phyloP scores from a whole-genome alignment of 2,329 filamentous ascomycete species.

The Ceratocystis colombiana region DNA sequence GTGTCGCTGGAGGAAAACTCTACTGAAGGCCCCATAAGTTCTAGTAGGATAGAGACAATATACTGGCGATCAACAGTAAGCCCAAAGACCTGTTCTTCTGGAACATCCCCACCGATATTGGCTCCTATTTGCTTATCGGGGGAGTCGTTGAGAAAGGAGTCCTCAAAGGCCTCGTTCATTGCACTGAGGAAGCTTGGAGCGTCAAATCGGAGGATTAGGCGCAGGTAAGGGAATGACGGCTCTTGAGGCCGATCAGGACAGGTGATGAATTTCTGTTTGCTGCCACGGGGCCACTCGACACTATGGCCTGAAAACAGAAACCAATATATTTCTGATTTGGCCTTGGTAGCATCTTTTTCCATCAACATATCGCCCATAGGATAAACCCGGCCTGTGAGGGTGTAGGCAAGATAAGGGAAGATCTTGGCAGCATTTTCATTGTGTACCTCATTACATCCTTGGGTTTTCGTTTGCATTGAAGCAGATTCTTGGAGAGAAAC shows the following conservation, averaged over 20 bases:
- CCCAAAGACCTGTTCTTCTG: slow-evolving; percentile 57
- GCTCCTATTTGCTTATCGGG: slow-evolving; percentile 52
- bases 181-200: slow-evolving; percentile 87
- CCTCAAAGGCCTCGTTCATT: slow-evolving; percentile 94
- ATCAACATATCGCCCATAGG: slow-evolving; percentile 69
- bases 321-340: slow-evolving; percentile 83
- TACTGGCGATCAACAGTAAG: slow-evolving; percentile 81
- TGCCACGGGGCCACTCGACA: slow-evolving; percentile 62
- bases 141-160: slow-evolving; percentile 78
- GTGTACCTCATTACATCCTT: slow-evolving; percentile 44
- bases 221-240: slow-evolving; percentile 74
- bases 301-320: slow-evolving; percentile 83
- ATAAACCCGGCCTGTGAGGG: slow-evolving; percentile 81
- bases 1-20: slow-evolving; percentile 72
- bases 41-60: slow-evolving; percentile 77
- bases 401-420: slow-evolving; percentile 89
- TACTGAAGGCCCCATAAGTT: slow-evolving; percentile 65
- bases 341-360: slow-evolving; percentile 60
- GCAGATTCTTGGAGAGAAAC: slow-evolving; percentile 44
- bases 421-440: slow-evolving; percentile 73
- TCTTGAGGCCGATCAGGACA: slow-evolving; percentile 47
- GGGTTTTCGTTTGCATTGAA: slow-evolving; percentile 32
- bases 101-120: slow-evolving; percentile 40
- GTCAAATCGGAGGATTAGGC: slow-evolving; percentile 77
- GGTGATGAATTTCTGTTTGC: slow-evolving; percentile 50